Base-by-base conservation (phyloP, 1,139 yeast species). In the Saccharomycopsis hybrid region DNA sequence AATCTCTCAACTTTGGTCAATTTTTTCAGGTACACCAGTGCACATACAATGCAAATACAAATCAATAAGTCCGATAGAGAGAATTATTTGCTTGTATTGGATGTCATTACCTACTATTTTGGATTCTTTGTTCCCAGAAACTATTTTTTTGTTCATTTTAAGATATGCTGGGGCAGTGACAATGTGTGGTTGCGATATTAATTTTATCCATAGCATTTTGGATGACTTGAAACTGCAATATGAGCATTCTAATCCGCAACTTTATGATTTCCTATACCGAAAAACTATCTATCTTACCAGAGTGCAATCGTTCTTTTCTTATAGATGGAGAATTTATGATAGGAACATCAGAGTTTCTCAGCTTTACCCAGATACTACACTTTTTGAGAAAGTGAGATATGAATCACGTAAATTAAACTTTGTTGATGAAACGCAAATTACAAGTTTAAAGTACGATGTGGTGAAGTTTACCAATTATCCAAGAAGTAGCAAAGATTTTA, bases 111-210 rank as follows among this genome's bases (percentile, higher is more conserved):
- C 37, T 18, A 24, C 40, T 9, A 31, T 47, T 7, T 29, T 50
- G 4, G 53, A 50, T 25, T 41, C 28, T 30, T 11, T 50, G 3
- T 50, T 50, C 25, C 46, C 53, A 5, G 51, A 47, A 13, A 9
- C 40, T 1, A 25, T 40, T 8, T 50, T 40, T 25, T 18, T 50
- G 8, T 50, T 35, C 38, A 35, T 39, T 2, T 28, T 44, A 8
- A 32, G 33, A 28, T 50, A 47, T 27, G 5, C 18, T 8, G 39
- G 39, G 24, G 27, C 51, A 5, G 50, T 43, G 8, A 13, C 28
- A 7, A 38, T 37, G 3, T 24, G 11, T 27, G 45, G 36, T n/a
- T 27, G 24, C 13, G 50, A 50, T 5, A 42, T 43, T 36, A 32
- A 29, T 3, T 28, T 46, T 39, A 29, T 30, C n/a, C 25, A 31